Base-by-base conservation (phyloP, 2,329 filamentous ascomycete species). In the Xenoacremonium recifei region DNA sequence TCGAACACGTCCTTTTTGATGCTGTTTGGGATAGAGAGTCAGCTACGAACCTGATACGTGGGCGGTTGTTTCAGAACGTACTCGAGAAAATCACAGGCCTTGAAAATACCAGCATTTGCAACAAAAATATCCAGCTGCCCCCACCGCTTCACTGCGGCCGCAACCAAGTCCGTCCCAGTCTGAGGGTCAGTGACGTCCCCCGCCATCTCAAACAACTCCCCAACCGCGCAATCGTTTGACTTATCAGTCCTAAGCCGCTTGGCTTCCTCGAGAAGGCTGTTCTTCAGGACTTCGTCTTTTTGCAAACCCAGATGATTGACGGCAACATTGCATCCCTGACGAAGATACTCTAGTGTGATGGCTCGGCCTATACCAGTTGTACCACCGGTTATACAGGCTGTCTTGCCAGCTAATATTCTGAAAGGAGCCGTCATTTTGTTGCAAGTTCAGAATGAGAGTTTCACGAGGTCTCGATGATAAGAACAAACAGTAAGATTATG, bases 361-460 rank as follows among this genome's bases (percentile, higher is more conserved):
- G 87, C 88, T 55, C 85, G 78, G 39, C 89, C 89, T 53, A 93
- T 93, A 39, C 87, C 87, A 1, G 87, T 92, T 2, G 84, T 82
- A 42, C 85, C 87, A 48, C 88, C 88, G 0, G 88, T 92, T 54
- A 93, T 87, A 58, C 86, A 83, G 62, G 87, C 86, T 4, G 82
- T 82, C 64, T 91, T 91, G 63, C 77, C 79, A 40, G 67, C 58
- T 38, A 90, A 79, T 10, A 37, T 5, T 19, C 35, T 6, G 6
- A 6, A 18, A 13, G 33, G 33, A 20, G 17, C 7, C 13, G 12
- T 15, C 33, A 35, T 35, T 17, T 19, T n/a, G n/a, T n/a, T n/a
- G n/a, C n/a, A n/a, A n/a, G n/a, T n/a, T n/a, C n/a, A n/a, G n/a
- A n/a, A n/a, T n/a, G n/a, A n/a, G n/a, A n/a, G n/a, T n/a, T n/a